Conservation (phyloP, 2,329 filamentous ascomycete genomes). For the Xylariaceae sp. region DNA sequence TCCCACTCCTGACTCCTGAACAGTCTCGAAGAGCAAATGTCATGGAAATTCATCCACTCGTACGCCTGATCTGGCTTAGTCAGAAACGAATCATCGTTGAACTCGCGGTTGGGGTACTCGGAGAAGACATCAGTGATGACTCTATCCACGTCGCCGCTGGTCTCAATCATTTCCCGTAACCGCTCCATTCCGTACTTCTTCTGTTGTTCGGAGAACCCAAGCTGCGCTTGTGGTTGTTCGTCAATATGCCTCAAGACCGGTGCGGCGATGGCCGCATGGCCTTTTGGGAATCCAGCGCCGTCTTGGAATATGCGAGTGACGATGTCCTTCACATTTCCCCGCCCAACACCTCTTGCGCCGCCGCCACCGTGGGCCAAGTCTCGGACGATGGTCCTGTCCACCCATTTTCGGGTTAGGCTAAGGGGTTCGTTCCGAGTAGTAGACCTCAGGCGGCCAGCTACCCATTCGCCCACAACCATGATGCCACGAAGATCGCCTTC, state of each 20-base stretch:
- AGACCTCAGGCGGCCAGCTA: conserved; percentile 64
- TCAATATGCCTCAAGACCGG: conserved; percentile 41
- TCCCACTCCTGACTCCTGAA: conserved; percentile 92
- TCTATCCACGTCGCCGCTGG: conserved; percentile 72
- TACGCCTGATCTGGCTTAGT: conserved; percentile 77
- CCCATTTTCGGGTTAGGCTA: conserved; percentile 68
- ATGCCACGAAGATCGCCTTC: conserved; percentile 74
- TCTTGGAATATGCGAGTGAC: conserved; percentile 75
- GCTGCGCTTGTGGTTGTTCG: conserved; percentile 53
- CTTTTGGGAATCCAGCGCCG: conserved; percentile 71
- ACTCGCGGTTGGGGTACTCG: conserved; percentile 80
- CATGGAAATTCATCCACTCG: conserved; percentile 95
- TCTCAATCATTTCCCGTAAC: conserved; percentile 71
- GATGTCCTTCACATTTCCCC: conserved; percentile 70
- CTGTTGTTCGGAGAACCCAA: conserved; percentile 68
- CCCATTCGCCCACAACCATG: conserved; percentile 86
- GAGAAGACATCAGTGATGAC: conserved; percentile 81
- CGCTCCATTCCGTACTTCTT: conserved; percentile 71
- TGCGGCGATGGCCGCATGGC: conserved; percentile 36
- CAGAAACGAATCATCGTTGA: conserved; percentile 87
- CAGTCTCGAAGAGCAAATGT: conserved; percentile 72
- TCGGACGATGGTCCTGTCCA: conserved; percentile 66
- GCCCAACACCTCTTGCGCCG: conserved; percentile 65
- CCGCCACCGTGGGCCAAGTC: conserved; percentile 68
- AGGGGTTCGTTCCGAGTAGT: conserved; percentile 36